These are phyloP conservation scores for Fraxinus platypoda DNA, from an alignment of 305 asterid genomes.

Conservation along the genomic window DNA sequence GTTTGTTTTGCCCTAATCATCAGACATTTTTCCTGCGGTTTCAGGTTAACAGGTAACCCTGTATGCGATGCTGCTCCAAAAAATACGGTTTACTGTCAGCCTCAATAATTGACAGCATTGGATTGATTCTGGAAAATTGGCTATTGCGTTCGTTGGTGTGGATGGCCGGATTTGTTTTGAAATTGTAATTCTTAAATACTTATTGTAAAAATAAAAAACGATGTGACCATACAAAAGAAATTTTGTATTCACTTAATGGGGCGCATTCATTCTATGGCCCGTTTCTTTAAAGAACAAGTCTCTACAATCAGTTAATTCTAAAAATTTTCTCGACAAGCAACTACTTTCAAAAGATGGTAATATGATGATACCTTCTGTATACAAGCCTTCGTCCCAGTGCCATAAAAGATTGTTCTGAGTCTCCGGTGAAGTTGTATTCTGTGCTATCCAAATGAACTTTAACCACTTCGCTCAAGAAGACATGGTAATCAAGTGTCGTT, in stretches of 20 bases:
- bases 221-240: background rate
- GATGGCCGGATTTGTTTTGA: background rate
- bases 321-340: background rate
- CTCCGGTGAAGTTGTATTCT: background rate
- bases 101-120: conserved; percentile 45
- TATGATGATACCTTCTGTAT: background rate
- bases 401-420: background rate
- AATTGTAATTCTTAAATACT: background rate
- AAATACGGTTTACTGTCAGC: conserved; percentile 75
- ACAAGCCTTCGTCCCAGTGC: background rate
- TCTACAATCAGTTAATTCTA: background rate
- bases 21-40: conserved; percentile 2
- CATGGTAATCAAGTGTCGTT: background rate
- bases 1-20: conserved; percentile 11
- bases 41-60: conserved; percentile 86
- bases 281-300: background rate
- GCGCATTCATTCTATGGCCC: background rate
- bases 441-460: background rate
- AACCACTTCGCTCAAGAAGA: background rate
- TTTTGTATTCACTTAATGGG: background rate
- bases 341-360: no score
- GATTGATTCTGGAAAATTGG: background rate
- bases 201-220: background rate
- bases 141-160: background rate
- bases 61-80: conserved; percentile 63